Conservation (phyloP, 148 eudicot genomes). For the Nepenthes mirabilis region DNA sequence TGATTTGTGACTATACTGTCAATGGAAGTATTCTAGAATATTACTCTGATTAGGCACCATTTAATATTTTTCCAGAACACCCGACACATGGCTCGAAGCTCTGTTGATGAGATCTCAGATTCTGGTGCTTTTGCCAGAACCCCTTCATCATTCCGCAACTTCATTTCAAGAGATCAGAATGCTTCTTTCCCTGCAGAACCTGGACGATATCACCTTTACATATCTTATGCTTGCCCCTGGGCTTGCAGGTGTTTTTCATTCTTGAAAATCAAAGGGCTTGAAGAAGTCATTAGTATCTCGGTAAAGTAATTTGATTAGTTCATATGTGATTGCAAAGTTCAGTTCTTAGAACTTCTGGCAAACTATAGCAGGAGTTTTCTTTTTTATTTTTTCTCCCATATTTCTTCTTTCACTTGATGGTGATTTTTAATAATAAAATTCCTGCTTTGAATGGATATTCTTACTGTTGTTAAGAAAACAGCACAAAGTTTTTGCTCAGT, state of each 20-base stretch:
- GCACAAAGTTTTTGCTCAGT: no score
- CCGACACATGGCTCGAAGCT: neutral
- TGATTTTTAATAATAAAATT: no score
- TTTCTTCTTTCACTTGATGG: no score
- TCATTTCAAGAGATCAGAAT: neutral
- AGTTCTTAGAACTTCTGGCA: no score
- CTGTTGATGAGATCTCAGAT: neutral
- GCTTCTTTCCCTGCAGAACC: neutral
- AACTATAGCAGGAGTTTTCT: no score
- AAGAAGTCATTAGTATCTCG: neutral
- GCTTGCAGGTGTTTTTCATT: neutral
- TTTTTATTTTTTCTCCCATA: no score
- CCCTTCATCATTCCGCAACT: neutral
- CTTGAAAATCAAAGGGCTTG: slow-evolving; percentile 1
- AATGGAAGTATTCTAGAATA: neutral
- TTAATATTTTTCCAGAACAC: neutral
- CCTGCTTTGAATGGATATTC: no score
- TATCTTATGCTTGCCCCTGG: slow-evolving; percentile 2
- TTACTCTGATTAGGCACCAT: neutral
- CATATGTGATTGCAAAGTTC: no score
- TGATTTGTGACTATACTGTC: neutral
- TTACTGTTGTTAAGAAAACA: no score
- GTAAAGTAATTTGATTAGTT: neutral
- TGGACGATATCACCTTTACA: slow-evolving; percentile 1
- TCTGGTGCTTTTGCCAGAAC: neutral